Conservation (phyloP, 2,329 filamentous ascomycete species). For the Nemania sp. region DNA sequence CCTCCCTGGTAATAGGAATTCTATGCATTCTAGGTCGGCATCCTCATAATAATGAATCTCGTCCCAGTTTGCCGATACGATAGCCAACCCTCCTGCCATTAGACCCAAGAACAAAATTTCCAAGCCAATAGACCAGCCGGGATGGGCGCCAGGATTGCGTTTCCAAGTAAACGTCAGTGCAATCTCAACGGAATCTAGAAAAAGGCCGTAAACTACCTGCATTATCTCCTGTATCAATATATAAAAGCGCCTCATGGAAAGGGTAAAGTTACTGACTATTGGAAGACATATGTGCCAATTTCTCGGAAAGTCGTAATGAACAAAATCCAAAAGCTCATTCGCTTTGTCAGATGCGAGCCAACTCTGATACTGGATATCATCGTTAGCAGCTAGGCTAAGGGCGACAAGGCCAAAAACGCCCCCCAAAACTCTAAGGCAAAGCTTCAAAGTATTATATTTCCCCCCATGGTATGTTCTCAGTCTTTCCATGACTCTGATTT, state of each 20-base stretch:
- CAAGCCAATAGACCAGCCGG: not conserved
- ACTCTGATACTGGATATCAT: not conserved
- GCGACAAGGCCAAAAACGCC: not conserved
- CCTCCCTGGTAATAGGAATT: too few relatives aligned
- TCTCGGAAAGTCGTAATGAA: too few relatives aligned
- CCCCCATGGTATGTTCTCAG: not conserved
- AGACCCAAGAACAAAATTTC: not conserved
- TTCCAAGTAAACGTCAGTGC: not conserved
- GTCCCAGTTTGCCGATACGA: too few relatives aligned
- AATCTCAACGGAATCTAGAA: not conserved
- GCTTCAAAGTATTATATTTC: not conserved
- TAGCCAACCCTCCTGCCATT: too few relatives aligned
- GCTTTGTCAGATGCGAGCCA: not conserved
- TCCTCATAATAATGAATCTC: too few relatives aligned
- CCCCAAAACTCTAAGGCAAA: not conserved
- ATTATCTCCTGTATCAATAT: not conserved
- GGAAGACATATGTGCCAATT: not conserved
- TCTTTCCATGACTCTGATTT: not conserved
- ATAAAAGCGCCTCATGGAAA: not conserved
- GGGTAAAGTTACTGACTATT: not conserved
- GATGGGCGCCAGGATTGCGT: not conserved
- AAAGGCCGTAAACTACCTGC: not conserved
- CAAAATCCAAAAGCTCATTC: too few relatives aligned
- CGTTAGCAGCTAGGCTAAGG: not conserved
- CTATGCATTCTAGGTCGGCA: too few relatives aligned